These are phyloP conservation scores for Ustilago loliicola DNA, from an alignment of 1,284 basidiomycete genomes.

Conservation along the genomic window DNA sequence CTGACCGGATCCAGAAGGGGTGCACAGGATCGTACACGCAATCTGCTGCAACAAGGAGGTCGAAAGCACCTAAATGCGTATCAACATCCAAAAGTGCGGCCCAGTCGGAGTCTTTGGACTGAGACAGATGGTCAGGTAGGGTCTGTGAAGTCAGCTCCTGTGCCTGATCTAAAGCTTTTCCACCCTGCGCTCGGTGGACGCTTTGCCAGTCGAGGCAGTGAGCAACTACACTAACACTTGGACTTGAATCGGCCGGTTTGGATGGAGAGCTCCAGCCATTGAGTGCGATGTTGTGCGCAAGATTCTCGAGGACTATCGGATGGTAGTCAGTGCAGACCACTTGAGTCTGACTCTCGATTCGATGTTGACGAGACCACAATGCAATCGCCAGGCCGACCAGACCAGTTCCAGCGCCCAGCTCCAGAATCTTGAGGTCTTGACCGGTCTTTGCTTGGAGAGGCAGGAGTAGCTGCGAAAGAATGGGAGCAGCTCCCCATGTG, in stretches of 20 bases:
- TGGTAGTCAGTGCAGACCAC: constrained; percentile 62
- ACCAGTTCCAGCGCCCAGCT: constrained; percentile 68
- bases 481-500: constrained; percentile 66
- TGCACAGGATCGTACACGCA: constrained; percentile 66
- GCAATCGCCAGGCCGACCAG: constrained; percentile 60
- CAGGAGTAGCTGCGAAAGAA: constrained; percentile 57
- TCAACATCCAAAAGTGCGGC: constrained; percentile 13
- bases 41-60: constrained; percentile 62
- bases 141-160: constrained; percentile 53
- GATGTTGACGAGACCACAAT: constrained; percentile 19
- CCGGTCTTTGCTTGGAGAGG: constrained; percentile 3
- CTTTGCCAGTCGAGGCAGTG: constrained; percentile 62
- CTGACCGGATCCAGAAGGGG: constrained; percentile 62
- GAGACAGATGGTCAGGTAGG: constrained; percentile 27
- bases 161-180: background rate
- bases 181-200: constrained; percentile 25
- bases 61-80: constrained; percentile 27
- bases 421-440: constrained; percentile 42
- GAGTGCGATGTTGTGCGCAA: constrained; percentile 48
- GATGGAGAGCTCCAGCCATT: constrained; percentile 32
- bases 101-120: constrained; percentile 9
- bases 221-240: constrained; percentile 16
- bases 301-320: constrained; percentile 59
- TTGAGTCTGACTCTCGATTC: background rate
- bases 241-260: background rate